phyloP scores from a whole-genome alignment of 495 filamentous ascomycete genomes.

The Lasiosphaeria hispida region DNA sequence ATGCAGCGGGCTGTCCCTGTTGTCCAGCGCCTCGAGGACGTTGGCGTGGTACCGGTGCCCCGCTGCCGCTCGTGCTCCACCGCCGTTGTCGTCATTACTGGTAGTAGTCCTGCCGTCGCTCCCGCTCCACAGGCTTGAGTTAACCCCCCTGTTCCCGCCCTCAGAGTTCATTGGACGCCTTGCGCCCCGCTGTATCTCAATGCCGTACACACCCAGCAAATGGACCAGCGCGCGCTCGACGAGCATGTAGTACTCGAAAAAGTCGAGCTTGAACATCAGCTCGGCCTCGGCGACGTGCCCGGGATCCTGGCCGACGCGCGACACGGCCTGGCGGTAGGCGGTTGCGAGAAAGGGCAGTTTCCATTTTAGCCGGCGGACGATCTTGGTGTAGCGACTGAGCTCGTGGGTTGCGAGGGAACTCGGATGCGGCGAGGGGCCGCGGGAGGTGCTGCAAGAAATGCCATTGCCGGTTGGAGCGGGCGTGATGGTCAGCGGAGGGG shows the following conservation, averaged over 20 bases:
- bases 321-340: slow-evolving; percentile 50
- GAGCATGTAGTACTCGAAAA: slow-evolving; percentile 67
- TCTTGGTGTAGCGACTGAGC: slow-evolving; percentile 54
- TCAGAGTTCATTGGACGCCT: not conserved
- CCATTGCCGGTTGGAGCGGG: not conserved
- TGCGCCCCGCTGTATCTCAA: slow-evolving; percentile 38
- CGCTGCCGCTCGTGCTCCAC: not conserved
- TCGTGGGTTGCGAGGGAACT: slow-evolving; percentile 37
- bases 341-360: slow-evolving; percentile 56
- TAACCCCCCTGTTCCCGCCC: not conserved
- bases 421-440: not conserved
- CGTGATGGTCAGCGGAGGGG: slow-evolving; percentile 10
- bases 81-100: not conserved
- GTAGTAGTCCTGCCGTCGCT: not conserved
- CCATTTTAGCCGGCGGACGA: slow-evolving; percentile 57
- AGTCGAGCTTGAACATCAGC: slow-evolving; percentile 69
- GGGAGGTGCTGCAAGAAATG: not conserved
- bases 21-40: slow-evolving; percentile 55
- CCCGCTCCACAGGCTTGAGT: not conserved
- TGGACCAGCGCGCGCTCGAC: slow-evolving; percentile 64
- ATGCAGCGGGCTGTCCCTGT: slow-evolving; percentile 49
- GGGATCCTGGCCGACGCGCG: slow-evolving; percentile 24
- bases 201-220: slow-evolving; percentile 55
- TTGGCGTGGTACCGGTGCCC: slow-evolving; percentile 63
- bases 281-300: slow-evolving; percentile 39